phyloP scores from a whole-genome alignment of 2,329 filamentous ascomycete species.

The Teratosphaeria viscida region DNA sequence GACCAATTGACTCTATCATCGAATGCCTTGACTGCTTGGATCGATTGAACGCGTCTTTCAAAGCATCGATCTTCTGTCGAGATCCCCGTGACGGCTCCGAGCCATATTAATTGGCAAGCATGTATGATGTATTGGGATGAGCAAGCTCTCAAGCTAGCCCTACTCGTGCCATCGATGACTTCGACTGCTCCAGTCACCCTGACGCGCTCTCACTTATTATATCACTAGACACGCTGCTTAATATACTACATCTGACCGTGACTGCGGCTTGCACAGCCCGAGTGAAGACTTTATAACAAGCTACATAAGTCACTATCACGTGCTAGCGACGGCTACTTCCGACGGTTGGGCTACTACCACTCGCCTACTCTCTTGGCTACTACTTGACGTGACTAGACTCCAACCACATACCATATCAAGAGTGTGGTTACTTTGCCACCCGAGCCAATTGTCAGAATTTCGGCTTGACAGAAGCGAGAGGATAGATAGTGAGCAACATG shows the following conservation, averaged over 20 bases:
- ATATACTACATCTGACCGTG: not conserved
- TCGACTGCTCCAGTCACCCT: too few species aligned
- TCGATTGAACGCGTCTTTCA: too few species aligned
- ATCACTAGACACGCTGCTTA: too few species aligned
- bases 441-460: not conserved
- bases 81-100: too few species aligned
- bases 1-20: too few species aligned
- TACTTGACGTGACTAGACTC: not conserved
- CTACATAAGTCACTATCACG: not conserved
- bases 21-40: too few species aligned
- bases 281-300: not conserved
- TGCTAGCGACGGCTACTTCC: not conserved
- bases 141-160: too few species aligned
- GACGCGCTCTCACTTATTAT: too few species aligned
- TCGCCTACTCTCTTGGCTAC: not conserved
- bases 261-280: not conserved
- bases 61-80: too few species aligned
- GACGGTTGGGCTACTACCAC: not conserved
- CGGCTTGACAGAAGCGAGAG: not conserved
- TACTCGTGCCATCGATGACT: too few species aligned
- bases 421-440: not conserved
- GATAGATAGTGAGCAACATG: conserved; percentile 13
- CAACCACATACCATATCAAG: not conserved
- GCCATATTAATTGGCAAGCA: too few species aligned
- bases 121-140: too few species aligned